These are phyloP conservation scores for Cryphonectria naterciae DNA, from an alignment of 2,329 filamentous ascomycete species.

Conservation along the genomic window DNA sequence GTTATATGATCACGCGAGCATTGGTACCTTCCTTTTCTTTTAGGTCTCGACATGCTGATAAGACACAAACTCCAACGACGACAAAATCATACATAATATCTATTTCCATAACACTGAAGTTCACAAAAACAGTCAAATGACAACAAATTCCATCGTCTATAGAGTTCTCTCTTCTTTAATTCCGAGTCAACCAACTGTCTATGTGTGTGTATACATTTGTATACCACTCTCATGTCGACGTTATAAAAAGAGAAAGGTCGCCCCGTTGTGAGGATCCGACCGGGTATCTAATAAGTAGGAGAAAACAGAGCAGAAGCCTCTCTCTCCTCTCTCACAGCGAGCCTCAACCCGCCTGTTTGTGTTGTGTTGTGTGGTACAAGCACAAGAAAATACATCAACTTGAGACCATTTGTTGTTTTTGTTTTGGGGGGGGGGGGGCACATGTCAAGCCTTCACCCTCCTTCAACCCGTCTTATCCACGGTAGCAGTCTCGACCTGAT, in stretches of 20 bases:
- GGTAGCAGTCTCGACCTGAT: background rate
- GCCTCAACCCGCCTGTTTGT: background rate
- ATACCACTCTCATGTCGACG: constrained; percentile 12
- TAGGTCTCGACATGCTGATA: no score
- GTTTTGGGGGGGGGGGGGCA: no score
- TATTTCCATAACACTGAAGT: background rate
- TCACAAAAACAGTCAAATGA: background rate
- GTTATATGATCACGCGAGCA: background rate
- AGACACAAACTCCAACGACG: no score
- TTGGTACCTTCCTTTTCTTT: no score
- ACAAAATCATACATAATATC: background rate
- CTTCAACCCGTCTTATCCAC: constrained; percentile 2
- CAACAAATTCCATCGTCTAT: background rate
- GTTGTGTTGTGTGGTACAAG: background rate
- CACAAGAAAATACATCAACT: no score
- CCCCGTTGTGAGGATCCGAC: constrained; percentile 15
- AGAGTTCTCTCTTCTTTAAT: background rate
- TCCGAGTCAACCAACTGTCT: background rate
- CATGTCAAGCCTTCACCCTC: background rate
- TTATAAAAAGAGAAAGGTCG: constrained; percentile 12
- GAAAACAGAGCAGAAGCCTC: background rate
- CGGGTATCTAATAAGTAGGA: constrained; percentile 26
- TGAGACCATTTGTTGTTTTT: no score
- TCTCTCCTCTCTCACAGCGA: background rate
- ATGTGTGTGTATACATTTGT: background rate